phyloP scores from a whole-genome alignment of 2,329 filamentous ascomycete species.

The Camillea tinctor region DNA sequence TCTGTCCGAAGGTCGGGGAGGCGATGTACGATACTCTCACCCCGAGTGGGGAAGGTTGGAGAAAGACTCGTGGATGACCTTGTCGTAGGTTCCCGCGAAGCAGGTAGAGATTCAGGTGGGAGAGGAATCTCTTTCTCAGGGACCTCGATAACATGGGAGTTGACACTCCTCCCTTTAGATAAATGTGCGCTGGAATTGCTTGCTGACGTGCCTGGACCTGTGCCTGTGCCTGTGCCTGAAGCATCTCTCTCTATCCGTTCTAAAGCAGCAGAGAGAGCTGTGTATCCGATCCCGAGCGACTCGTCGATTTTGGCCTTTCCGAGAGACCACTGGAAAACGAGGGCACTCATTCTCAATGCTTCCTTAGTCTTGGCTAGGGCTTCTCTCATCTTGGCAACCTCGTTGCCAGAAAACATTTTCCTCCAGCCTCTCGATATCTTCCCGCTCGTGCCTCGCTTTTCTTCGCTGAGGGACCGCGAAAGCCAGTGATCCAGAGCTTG shows the following conservation, averaged over 20 bases:
- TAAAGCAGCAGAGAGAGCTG: conserved; percentile 63
- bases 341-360: conserved; percentile 60
- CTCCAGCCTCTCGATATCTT: conserved; percentile 61
- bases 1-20: conserved; percentile 10
- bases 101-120: background rate
- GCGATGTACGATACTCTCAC: conserved; percentile 9
- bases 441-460: conserved; percentile 59
- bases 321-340: conserved; percentile 65
- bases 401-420: conserved; percentile 61
- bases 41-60: conserved; percentile 7
- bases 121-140: background rate
- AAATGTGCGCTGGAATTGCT: conserved; percentile 29
- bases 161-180: background rate
- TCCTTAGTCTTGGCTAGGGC: conserved; percentile 59
- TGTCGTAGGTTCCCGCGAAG: conserved; percentile 1
- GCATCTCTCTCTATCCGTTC: conserved; percentile 45
- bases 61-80: conserved; percentile 9
- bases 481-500: conserved; percentile 63
- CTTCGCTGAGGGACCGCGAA: conserved; percentile 58
- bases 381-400: conserved; percentile 58
- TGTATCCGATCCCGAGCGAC: conserved; percentile 65
- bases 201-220: conserved; percentile 17
- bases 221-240: conserved; percentile 24
- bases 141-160: background rate
- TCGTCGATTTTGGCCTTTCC: conserved; percentile 58